Evolutionary conservation across 352 stramenopile genomes (phyloP), one percentile per base, ranked within the genome.

Genomic region (Plasmopara viticola): DNA sequence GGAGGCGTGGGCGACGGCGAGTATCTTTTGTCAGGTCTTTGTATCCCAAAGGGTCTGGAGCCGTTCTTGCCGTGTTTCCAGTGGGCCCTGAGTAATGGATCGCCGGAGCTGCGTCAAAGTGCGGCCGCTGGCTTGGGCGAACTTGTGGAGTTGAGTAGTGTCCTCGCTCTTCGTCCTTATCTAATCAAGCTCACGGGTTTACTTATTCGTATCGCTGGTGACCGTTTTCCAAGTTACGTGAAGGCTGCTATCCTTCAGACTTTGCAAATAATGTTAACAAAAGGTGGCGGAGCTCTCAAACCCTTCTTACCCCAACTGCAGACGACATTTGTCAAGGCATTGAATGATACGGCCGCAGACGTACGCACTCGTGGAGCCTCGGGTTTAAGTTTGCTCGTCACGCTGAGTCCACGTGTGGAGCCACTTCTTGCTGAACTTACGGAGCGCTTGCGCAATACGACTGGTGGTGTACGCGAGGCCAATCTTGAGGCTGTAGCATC

Each of bases 231-330:
- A 14, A 82, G 90, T 25, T 88, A 95, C 51, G 95, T 99, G 35
- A 99, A 99, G 78, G 90, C 96, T 58, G 95, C 96, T 9, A 99
- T 99, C 59, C 70, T 99, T 48, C 80, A 98, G 60, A 98, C 94
- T 35, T 71, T 99, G 33, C 90, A 95, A 57, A 87, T 98, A 15
- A 90, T 99, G 53, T 60, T 99, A 31, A 76, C 73, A 31, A 99
- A 99, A 74, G 96, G 95, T 49, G 96, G 96, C 31, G 84, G 95
- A 14, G 90, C 90, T 25, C 80, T 99, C 13, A 97, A 98, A 70
- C 95, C 97, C n/a, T 99, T 99, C 70, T 75, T 99, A 50, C 97
- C 97, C 18, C 97, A 99, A 76, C 86, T 99, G 48, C 97, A 99
- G 70, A 99, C 97, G 3, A 99, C 96, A 4, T 99, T 99, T 62